These are phyloP conservation scores for Funneliformis caledonium DNA, from an alignment of 371 early-diverging fungal genomes.

Conservation along the genomic window DNA sequence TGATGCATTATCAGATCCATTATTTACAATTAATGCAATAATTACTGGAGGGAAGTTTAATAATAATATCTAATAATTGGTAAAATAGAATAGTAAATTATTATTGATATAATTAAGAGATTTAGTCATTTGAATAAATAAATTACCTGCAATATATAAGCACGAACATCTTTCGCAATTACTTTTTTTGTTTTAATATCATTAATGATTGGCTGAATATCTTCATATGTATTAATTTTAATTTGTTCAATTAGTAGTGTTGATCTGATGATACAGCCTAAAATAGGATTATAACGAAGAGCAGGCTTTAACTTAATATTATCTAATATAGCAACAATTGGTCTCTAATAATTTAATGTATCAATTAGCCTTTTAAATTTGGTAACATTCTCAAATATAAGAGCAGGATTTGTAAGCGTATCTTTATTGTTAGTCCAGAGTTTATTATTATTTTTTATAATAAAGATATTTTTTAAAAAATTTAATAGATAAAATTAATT, in stretches of 20 bases:
- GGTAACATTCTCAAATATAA: neutral
- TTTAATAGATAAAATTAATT: neutral
- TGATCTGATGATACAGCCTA: neutral
- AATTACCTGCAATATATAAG: neutral
- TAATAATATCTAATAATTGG: neutral
- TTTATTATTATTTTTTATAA: constrained; percentile 1
- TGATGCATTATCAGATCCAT: neutral
- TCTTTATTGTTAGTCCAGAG: neutral
- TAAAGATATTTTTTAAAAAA: neutral
- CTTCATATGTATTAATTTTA: neutral
- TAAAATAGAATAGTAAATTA: too few species aligned
- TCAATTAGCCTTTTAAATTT: too few species aligned
- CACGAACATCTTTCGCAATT: neutral
- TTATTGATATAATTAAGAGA: too few species aligned
- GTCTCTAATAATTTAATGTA: too few species aligned
- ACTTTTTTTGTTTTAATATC: neutral
- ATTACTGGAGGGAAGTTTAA: neutral
- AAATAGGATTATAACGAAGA: too few species aligned
- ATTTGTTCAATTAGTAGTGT: neutral
- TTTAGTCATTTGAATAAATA: too few species aligned
- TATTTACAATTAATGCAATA: neutral
- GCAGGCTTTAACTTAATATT: too few species aligned
- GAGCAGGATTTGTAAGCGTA: neutral
- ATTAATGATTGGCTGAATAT: neutral
- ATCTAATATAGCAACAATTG: too few species aligned